phyloP scores from a whole-genome alignment of 768 basidiomycete genomes.

The Trametes meyenii region DNA sequence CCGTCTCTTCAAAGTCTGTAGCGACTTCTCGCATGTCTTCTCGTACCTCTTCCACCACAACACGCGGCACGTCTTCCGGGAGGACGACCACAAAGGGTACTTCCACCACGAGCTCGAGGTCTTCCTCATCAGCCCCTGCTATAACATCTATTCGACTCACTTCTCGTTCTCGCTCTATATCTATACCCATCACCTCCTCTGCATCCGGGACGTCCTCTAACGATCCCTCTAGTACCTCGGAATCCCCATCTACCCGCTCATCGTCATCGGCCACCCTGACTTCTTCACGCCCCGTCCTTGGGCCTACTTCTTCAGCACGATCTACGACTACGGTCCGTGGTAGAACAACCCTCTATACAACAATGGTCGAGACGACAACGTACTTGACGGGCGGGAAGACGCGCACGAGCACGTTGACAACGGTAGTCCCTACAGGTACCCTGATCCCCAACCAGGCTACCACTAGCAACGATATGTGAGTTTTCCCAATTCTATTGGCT shows the following conservation, averaged over 20 bases:
- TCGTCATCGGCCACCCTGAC: background rate
- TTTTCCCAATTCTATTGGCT: background rate
- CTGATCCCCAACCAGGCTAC: slow-evolving; percentile 22
- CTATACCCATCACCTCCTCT: background rate
- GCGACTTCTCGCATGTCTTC: background rate
- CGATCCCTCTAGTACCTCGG: background rate
- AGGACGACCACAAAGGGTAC: too few relatives aligned
- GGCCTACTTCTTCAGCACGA: background rate
- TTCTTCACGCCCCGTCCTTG: slow-evolving; percentile 6
- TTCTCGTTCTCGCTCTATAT: background rate
- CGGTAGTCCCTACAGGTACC: slow-evolving; percentile 28
- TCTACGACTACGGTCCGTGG: slow-evolving; percentile 2
- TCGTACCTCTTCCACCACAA: background rate
- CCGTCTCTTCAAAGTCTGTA: background rate
- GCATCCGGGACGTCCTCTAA: background rate
- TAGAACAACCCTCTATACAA: slow-evolving; percentile 13
- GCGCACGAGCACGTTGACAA: slow-evolving; percentile 21
- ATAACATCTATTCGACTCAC: slow-evolving; percentile 2
- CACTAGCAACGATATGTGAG: slow-evolving; percentile 24
- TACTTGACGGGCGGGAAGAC: slow-evolving; percentile 15
- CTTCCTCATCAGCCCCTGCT: background rate
- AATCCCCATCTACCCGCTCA: background rate
- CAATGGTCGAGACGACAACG: slow-evolving; percentile 23
- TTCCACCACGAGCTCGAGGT: background rate
- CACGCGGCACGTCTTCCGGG: background rate